A percentile compares a stretch with the other conserved stretches of the same genome.
Conservation (phyloP, 2,329 filamentous ascomycete species). For the Apiospora pterosperma region DNA sequence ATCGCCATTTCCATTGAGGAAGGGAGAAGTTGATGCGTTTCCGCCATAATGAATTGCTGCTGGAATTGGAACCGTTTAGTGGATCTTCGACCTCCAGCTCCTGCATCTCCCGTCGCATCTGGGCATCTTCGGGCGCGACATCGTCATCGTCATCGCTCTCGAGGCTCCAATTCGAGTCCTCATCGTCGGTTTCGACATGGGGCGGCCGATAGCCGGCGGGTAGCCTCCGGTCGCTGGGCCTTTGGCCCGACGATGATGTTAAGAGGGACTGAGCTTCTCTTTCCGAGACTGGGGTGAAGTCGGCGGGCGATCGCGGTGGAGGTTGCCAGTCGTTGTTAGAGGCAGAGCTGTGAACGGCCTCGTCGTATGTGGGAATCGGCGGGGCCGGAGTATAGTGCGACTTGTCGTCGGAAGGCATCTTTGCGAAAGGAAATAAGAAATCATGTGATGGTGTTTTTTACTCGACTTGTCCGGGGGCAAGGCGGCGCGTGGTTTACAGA, state of each 20-base stretch:
- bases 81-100: conserved; percentile 85
- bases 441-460: neutral
- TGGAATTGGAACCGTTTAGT: conserved; percentile 30
- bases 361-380: conserved; percentile 81
- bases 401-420: conserved; percentile 49
- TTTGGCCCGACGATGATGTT: conserved; percentile 42
- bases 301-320: conserved; percentile 56
- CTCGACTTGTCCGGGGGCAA: neutral
- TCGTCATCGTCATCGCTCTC: conserved; percentile 30
- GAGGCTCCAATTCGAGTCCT: conserved; percentile 45
- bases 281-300: conserved; percentile 64
- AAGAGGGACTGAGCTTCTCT: conserved; percentile 77
- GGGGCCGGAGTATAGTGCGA: conserved; percentile 60
- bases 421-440: conserved; percentile 7
- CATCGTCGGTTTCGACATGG: conserved; percentile 62
- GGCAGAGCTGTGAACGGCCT: conserved; percentile 62
- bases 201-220: conserved; percentile 69
- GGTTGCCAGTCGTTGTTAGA: conserved; percentile 51
- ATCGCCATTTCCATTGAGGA: conserved; percentile 54
- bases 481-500: neutral
- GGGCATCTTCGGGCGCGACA: conserved; percentile 54
- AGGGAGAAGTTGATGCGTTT: conserved; percentile 54
- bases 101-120: conserved; percentile 77
- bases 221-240: conserved; percentile 37
- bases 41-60: conserved; percentile 37